Base-by-base conservation (phyloP, 2,329 filamentous ascomycete genomes). In the Hymenoscyphus infarciens region DNA sequence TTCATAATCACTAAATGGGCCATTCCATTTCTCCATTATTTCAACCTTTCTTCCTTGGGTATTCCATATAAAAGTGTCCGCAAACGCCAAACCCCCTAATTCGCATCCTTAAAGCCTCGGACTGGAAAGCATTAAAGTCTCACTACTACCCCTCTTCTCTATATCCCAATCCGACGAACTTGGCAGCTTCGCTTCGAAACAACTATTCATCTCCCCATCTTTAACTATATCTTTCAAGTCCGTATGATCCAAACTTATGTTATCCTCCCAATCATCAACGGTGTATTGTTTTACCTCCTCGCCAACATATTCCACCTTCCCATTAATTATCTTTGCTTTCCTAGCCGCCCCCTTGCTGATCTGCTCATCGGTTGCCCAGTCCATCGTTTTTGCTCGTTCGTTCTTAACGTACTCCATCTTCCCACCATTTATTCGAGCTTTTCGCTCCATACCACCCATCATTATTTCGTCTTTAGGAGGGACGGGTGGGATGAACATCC, bases 401-500 rank as follows among this genome's bases (percentile, higher is more conserved):
- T 52, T 22, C 0, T 11, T 25, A 19, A 29, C 27, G 19, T 59
- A 49, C 16, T 54, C 29, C 27, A 39, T 49, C 29, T 60, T 60
- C 6, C 45, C 42, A 22, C 27, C 58, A 29, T 29, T 54, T 38
- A 60, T 54, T 16, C 27, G n/a, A 16, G 58, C 58, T 60, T 54
- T 54, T 27, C 45, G 45, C 33, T 54, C 45, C 45, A 42, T n/a
- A 22, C 27, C 58, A 53, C 49, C 45, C 11, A 27, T 22, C 15
- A 22, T 10, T 4, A 13, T 3, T 15, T 49, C 16, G 13, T 53
- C 54, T 27, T 57, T 53, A 10, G 53, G 38, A 22, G 38, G 54
- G 19, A 53, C 38, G 1, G 55, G 55, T 22, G 57, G 57, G 31
- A 57, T 57, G n/a, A 57, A 52, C 60, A 57, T 61, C 13, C 54